Conservation (phyloP, 352 stramenopile species). For the Blastocystis sp. region DNA sequence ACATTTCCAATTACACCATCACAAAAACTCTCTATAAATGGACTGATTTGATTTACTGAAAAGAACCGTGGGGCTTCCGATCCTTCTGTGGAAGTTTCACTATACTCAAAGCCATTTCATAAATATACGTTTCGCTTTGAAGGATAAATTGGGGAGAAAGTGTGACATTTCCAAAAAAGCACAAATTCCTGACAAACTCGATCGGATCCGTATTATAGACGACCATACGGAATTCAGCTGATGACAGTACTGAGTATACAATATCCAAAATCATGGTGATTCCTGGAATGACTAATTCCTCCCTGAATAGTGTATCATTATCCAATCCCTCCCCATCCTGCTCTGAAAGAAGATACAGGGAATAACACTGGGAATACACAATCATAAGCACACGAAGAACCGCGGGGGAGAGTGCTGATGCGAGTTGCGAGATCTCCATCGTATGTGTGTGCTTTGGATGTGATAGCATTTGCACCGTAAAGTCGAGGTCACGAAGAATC, state of each 20-base stretch:
- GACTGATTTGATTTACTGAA: constrained; percentile 4
- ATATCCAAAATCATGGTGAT: constrained; percentile 24
- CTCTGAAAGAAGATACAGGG: not conserved
- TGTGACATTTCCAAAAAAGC: too few relatives aligned
- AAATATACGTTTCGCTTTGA: too few relatives aligned
- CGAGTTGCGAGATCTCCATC: not conserved
- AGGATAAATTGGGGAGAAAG: too few relatives aligned
- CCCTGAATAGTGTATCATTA: constrained; percentile 16
- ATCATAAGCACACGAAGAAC: not conserved
- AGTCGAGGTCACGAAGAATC: not conserved
- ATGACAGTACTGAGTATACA: not conserved
- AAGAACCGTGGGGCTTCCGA: not conserved
- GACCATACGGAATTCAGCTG: not conserved
- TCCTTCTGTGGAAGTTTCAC: not conserved
- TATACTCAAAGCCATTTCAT: too few relatives aligned
- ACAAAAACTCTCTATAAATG: not conserved
- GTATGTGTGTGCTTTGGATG: not conserved
- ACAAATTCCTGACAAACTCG: not conserved
- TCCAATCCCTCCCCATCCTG: constrained; percentile 20
- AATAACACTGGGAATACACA: not conserved
- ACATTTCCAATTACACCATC: not conserved
- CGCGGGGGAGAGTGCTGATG: not conserved
- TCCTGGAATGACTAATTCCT: constrained; percentile 5
- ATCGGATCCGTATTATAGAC: not conserved
- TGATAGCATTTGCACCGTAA: not conserved